A percentile compares a stretch with the other conserved stretches of the same genome.
phyloP scores from a whole-genome alignment of 148 eudicot genomes.

The Cornus florida region DNA sequence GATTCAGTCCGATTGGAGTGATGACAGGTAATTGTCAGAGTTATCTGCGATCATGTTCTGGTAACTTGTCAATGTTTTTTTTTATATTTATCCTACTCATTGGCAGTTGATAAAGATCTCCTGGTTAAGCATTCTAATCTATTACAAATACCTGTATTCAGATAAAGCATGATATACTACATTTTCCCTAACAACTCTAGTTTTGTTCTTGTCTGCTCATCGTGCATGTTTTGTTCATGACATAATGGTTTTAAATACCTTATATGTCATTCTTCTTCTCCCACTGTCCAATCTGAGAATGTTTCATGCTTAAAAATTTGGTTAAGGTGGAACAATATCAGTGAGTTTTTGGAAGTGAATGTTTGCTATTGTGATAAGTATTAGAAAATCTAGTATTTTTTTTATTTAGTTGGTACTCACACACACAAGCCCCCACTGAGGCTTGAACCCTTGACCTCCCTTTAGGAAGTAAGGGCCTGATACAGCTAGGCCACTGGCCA shows the following conservation, averaged over 20 bases:
- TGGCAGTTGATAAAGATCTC: not conserved
- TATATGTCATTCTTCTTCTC: not conserved
- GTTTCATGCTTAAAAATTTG: too few species aligned
- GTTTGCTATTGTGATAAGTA: too few species aligned
- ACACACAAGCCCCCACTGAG: too few species aligned
- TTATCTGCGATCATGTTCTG: slow-evolving; percentile 6
- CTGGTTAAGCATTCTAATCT: not conserved
- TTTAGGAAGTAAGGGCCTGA: too few species aligned
- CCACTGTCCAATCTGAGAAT: not conserved
- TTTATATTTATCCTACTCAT: not conserved
- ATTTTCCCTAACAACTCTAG: not conserved
- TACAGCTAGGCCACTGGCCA: too few species aligned
- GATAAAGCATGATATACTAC: not conserved
- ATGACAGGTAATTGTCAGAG: slow-evolving; percentile 48
- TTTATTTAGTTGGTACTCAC: too few species aligned
- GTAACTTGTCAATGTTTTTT: not conserved
- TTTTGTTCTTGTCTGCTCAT: not conserved
- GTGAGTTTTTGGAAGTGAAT: too few species aligned
- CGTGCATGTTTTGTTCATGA: not conserved
- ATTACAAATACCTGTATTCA: not conserved
- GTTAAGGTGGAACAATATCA: too few species aligned
- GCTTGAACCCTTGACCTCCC: too few species aligned
- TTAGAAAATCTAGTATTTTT: too few species aligned
- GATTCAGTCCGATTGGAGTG: slow-evolving; percentile 60
- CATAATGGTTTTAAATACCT: too few species aligned